Base-by-base conservation (phyloP, 2,329 filamentous ascomycete species). In the Cordyceps fumosorosea region DNA sequence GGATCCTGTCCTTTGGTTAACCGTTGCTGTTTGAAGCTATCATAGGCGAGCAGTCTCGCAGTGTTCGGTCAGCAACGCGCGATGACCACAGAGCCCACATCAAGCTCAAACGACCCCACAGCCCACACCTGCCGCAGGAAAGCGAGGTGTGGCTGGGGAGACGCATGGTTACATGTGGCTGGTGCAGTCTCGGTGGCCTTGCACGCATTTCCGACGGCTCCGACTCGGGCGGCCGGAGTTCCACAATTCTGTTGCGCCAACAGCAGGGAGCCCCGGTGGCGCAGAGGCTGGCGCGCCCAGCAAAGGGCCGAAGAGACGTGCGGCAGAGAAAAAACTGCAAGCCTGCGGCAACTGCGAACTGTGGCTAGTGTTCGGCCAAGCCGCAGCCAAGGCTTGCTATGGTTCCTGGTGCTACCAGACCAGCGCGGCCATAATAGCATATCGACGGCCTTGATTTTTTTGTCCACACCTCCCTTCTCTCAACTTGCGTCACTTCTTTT, bases 151-250 rank as follows among this genome's bases (percentile, higher is more conserved):
- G 61, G 61, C 61, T 62, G 48, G 55, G 26, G n/a, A 24, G 11
- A 11, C 24, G 48, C 50, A 62, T 59, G 24, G 61, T 62, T 62
- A 62, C 61, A 62, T 62, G 61, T 62, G 61, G 61, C 61, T 62
- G 55, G 48, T 62, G 61, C 57, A 63, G n/a, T 24, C 56, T 63
- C 65, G 65, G 67, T 62, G 18, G 45, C 61, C 64, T 68, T 63
- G 63, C 63, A 52, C 61, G 58, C 56, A 59, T 42, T 62, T 70
- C 69, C 69, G 70, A 68, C 70, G 69, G 70, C 66, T 71, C 70
- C 70, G 70, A 72, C 67, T 62, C 56, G 60, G 63, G 62, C 60
- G 62, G 56, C 67, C 69, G 69, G 68, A 59, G 54, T 37, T 62
- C 52, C 59, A 56, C 51, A 34, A 29, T 20, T 32, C 14, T 52